Conservation (phyloP, 768 basidiomycete genomes). For the Macrolepiota dolichaula region DNA sequence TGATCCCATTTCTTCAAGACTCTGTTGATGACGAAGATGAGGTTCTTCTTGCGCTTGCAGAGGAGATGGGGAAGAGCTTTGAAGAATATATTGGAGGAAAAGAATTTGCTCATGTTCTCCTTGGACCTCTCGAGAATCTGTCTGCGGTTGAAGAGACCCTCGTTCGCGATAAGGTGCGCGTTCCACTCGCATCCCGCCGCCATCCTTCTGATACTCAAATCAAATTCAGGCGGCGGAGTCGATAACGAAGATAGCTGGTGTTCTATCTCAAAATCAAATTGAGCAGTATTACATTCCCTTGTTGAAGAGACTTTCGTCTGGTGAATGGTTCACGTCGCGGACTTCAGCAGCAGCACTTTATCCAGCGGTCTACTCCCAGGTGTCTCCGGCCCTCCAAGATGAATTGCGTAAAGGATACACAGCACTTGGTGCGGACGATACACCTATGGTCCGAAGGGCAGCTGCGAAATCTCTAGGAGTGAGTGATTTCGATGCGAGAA, state of each 20-base stretch:
- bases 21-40: conserved; percentile 99
- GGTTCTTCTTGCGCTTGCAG: conserved; percentile 90
- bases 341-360: conserved; percentile 95
- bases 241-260: conserved; percentile 81
- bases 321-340: conserved; percentile 98
- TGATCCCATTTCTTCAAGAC: conserved; percentile 96
- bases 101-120: conserved; percentile 79
- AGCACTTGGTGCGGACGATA: conserved; percentile 86
- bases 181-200: conserved; percentile 10
- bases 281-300: conserved; percentile 93
- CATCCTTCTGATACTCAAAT: conserved; percentile 12
- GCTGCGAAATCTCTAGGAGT: conserved; percentile 97
- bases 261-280: conserved; percentile 74
- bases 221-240: conserved; percentile 83
- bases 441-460: conserved; percentile 96
- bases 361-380: conserved; percentile 84
- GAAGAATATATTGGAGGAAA: conserved; percentile 93
- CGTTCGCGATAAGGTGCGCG: conserved; percentile 89
- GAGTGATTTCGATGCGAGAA: conserved; percentile 30
- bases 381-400: conserved; percentile 69
- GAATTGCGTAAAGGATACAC: conserved; percentile 86
- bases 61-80: conserved; percentile 89
- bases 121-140: conserved; percentile 92
- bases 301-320: conserved; percentile 80
- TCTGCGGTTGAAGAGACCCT: conserved; percentile 97